Base-by-base conservation (phyloP, 768 basidiomycete genomes). In the Harrya chromipes region DNA sequence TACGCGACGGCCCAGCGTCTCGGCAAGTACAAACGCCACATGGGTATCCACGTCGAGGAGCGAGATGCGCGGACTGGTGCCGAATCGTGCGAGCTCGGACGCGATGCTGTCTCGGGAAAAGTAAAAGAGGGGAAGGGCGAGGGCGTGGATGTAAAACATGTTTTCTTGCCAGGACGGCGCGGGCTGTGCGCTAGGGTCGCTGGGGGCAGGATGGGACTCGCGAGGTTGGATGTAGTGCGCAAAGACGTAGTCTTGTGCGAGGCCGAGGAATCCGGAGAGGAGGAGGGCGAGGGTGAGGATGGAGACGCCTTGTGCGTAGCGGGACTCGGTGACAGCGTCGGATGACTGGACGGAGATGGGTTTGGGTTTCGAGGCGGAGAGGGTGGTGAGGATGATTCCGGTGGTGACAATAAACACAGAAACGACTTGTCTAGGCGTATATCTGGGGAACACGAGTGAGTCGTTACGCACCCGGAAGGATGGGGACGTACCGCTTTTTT, bases 61-160 rank as follows among this genome's bases (percentile, higher is more conserved):
- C 59, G 44, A 29, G 34, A 62, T 23, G 40, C 4, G 12, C 2
- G 63, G 49, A 16, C 63, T 55, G 33, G 52, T 14, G 29, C 13
- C 37, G 46, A 59, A 36, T 0, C 52, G 48, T 1, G 40, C 37
- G 31, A 68, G 43, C 23, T 63, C 62, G 14, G 59, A 49, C 8
- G 59, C 37, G 49, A 92, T 72, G 59, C 79, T 80, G 17, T 71
- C 58, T 1, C 81, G 70, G 34, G 88, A 71, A 48, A 81, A 80
- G 50, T 77, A 52, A 71, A 93, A 92, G 74, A 91, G 76, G 6
- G 89, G 90, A 12, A 93, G 74, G 12, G 84, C 80, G 46, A 92
- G 79, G 60, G 85, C 81, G 67, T 93, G 90, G 19, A 90, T 76
- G 71, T 93, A 97, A 72, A 95, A 97, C 80, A 97, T 83, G 43